phyloP scores from a whole-genome alignment of 2,329 filamentous ascomycete genomes.

The Phaeosphaeria sp. region DNA sequence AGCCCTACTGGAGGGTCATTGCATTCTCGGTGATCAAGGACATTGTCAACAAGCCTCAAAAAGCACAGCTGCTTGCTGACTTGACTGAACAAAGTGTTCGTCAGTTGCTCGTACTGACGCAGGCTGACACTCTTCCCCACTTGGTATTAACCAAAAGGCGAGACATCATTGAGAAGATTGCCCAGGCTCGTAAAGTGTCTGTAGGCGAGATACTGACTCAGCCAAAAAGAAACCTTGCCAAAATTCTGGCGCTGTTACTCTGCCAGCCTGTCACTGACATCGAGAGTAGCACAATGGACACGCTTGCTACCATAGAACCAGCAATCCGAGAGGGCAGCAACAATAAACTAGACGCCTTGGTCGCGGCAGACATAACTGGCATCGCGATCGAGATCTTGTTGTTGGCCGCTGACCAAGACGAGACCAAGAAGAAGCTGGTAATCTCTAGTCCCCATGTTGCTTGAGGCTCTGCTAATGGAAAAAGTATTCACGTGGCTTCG shows the following conservation, averaged over 20 bases:
- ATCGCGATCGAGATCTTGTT: slow-evolving; percentile 85
- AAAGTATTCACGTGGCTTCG: slow-evolving; percentile 58
- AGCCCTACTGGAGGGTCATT: slow-evolving; percentile 87
- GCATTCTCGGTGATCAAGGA: slow-evolving; percentile 85
- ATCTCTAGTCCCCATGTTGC: slow-evolving; percentile 31
- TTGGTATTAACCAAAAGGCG: slow-evolving; percentile 79
- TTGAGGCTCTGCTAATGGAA: slow-evolving; percentile 4
- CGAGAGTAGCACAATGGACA: slow-evolving; percentile 71
- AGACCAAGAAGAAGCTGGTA: slow-evolving; percentile 63
- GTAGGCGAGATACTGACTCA: slow-evolving; percentile 69
- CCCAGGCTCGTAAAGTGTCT: slow-evolving; percentile 66
- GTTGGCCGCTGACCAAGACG: slow-evolving; percentile 72
- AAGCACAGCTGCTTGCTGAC: slow-evolving; percentile 80
- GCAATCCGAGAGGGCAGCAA: slow-evolving; percentile 68
- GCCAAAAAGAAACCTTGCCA: slow-evolving; percentile 62
- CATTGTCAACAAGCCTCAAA: slow-evolving; percentile 79
- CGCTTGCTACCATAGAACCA: slow-evolving; percentile 72
- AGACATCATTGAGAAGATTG: slow-evolving; percentile 82
- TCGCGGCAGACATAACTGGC: slow-evolving; percentile 76
- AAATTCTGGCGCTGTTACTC: slow-evolving; percentile 65
- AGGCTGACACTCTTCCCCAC: slow-evolving; percentile 83
- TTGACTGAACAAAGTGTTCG: slow-evolving; percentile 77
- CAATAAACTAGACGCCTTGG: slow-evolving; percentile 69
- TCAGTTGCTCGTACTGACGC: slow-evolving; percentile 76
- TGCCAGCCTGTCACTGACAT: slow-evolving; percentile 68